phyloP scores from a whole-genome alignment of 164 flowering plant genomes.

The Tetracentron sinense region DNA sequence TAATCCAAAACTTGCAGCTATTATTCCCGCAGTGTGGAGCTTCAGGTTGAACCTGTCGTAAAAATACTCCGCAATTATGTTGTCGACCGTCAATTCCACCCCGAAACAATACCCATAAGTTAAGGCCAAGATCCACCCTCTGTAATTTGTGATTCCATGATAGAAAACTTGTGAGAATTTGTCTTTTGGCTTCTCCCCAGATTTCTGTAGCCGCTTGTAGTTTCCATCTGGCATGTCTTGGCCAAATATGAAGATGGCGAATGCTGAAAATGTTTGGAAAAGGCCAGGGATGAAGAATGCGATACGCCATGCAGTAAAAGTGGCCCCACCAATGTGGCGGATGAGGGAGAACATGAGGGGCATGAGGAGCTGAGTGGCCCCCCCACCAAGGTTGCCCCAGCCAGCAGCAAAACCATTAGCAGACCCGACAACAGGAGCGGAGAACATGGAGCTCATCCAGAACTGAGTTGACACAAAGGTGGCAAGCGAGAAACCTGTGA shows the following conservation, averaged over 20 bases:
- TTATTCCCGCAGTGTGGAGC: constrained; percentile 76
- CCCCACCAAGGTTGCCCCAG: constrained; percentile 97
- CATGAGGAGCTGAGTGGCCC: constrained; percentile 90
- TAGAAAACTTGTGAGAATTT: constrained; percentile 43
- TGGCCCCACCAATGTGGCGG: constrained; percentile 34
- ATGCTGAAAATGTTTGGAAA: constrained; percentile 56
- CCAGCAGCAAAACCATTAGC: constrained; percentile 81
- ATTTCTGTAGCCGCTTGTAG: constrained; percentile 39
- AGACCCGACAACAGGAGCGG: constrained; percentile 50
- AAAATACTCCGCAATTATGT: constrained; percentile 81
- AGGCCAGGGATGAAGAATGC: constrained; percentile 79
- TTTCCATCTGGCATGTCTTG: constrained; percentile 87
- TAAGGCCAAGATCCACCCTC: constrained; percentile 81
- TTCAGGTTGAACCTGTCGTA: constrained; percentile 70
- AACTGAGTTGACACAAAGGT: constrained; percentile 83
- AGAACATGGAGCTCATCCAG: constrained; percentile 97
- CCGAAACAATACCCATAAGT: constrained; percentile 87
- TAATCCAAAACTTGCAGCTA: constrained; percentile 80
- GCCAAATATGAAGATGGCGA: constrained; percentile 51
- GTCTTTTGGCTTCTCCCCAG: constrained; percentile 65
- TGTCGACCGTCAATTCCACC: constrained; percentile 76
- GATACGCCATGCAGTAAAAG: constrained; percentile 77
- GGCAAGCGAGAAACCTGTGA: constrained; percentile 81
- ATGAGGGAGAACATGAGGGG: constrained; percentile 56
- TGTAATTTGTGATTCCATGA: constrained; percentile 61